Evolutionary conservation across 2,329 filamentous ascomycete genomes (phyloP), one percentile per base, ranked within the genome.

Genomic region (Monilinia fructigena): DNA sequence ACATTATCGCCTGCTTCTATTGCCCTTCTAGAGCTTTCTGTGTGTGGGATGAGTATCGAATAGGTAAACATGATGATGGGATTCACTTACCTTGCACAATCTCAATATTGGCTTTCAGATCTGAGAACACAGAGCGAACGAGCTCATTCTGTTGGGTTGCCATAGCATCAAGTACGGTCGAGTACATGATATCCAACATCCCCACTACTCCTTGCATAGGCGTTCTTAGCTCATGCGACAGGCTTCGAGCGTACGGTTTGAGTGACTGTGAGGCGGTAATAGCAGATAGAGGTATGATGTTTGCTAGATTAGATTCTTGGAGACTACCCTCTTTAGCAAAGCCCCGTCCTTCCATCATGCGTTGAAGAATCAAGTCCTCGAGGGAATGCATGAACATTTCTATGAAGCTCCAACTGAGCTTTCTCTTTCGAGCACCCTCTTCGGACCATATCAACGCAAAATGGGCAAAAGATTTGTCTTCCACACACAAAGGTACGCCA

Each of bases 121-220:
- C 82, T 67, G 85, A 81, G 69, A 91, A 87, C 54, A 90, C 80
- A 67, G 80, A 77, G 40, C 82, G 81, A 5, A 85, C 78, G 61
- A 79, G 79, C 7, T 82, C 74, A 67, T 85, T 82, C 12, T 78
- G 76, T 68, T 85, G 82, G 48, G 79, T 81, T 68, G 85, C 82
- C 10, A 87, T 82, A 23, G 86, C 86, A 74, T 91, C 88, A 67
- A 88, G 82, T 2, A 91, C 86, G 2, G 87, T 90, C 3, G 88
- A 86, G 77, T 90, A 87, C 87, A 91, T 91, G 68, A 91, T 86
- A 77, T 91, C 89, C 54, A 91, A 78, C 88, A 91, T 91, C 8
- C 89, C 89, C 18, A 91, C 87, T 8, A 91, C 87, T 53, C 89
- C 89, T 76, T 91, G 89, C 88, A 91, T 90, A 1, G 89, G 89